These are phyloP conservation scores for Vachellia pachyceras DNA, from an alignment of 306 rosid species.

Conservation along the genomic window DNA sequence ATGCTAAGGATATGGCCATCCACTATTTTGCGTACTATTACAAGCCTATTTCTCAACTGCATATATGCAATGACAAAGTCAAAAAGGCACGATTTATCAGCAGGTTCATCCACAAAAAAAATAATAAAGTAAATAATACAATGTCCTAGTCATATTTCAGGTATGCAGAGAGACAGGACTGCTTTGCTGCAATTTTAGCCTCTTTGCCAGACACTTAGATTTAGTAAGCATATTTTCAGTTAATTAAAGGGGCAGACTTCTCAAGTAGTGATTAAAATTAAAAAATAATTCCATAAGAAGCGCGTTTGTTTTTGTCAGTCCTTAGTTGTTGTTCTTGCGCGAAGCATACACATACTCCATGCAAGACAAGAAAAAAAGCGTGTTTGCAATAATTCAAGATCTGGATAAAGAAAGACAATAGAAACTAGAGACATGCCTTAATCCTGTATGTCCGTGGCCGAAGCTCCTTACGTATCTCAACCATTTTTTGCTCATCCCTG, in stretches of 20 bases:
- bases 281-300: not conserved
- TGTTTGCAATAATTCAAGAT: not conserved
- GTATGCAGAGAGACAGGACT: not conserved
- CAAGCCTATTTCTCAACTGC: not conserved
- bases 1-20: not conserved
- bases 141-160: not conserved
- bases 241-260: conserved; percentile 2
- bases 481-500: conserved; percentile 89
- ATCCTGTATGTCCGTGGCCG: conserved; percentile 79
- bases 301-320: conserved; percentile 1
- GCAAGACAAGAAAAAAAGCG: conserved; percentile 27
- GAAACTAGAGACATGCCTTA: conserved; percentile 64
- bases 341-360: conserved; percentile 28
- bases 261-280: not conserved
- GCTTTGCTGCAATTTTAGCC: not conserved
- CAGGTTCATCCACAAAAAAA: not conserved
- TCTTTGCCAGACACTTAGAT: not conserved
- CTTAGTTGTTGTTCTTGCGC: conserved; percentile 10
- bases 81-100: not conserved
- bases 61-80: not conserved
- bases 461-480: conserved; percentile 93
- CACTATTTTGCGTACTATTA: not conserved
- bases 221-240: conserved; percentile 11
- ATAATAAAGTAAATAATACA: not conserved
- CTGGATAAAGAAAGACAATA: conserved; percentile 4